These are phyloP conservation scores for Phlebopus sp. DNA, from an alignment of 1,284 basidiomycete species.

Conservation along the genomic window DNA sequence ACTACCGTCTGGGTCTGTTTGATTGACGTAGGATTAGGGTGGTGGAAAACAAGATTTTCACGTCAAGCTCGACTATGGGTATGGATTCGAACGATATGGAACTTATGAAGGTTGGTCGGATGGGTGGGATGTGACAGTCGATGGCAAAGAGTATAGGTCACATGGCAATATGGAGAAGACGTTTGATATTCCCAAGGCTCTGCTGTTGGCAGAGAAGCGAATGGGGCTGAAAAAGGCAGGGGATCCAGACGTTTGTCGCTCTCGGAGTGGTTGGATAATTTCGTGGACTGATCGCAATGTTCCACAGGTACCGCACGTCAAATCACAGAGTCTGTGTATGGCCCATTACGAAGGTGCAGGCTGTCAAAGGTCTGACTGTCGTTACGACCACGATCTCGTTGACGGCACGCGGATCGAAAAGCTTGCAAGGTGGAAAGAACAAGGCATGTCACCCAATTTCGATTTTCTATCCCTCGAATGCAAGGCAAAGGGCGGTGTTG, in stretches of 20 bases:
- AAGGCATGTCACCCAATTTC: not conserved
- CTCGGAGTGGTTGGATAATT: not conserved
- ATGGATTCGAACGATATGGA: slow-evolving; percentile 4
- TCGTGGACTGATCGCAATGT: not conserved
- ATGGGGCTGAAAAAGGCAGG: not conserved
- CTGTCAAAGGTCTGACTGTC: slow-evolving; percentile 1
- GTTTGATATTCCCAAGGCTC: not conserved
- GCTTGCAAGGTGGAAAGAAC: not conserved
- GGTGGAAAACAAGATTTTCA: not conserved
- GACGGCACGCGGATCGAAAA: not conserved
- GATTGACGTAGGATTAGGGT: not conserved
- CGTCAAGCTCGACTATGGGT: not conserved
- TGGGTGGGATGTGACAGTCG: slow-evolving; percentile 1
- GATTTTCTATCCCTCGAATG: not conserved
- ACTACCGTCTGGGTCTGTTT: not conserved
- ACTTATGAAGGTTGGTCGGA: not conserved
- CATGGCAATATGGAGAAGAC: not conserved
- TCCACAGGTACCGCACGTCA: not conserved
- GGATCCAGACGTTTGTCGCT: not conserved
- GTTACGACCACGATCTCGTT: slow-evolving; percentile 3
- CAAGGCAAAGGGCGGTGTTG: not conserved
- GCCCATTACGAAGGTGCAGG: not conserved
- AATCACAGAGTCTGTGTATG: slow-evolving; percentile 1
- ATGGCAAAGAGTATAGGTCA: not conserved
- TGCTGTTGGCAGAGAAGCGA: not conserved